Percentiles rank a stretch among this genome's conserved stretches.
phyloP scores from a whole-genome alignment of 2,329 filamentous ascomycete species.

The Penicillium sp. region DNA sequence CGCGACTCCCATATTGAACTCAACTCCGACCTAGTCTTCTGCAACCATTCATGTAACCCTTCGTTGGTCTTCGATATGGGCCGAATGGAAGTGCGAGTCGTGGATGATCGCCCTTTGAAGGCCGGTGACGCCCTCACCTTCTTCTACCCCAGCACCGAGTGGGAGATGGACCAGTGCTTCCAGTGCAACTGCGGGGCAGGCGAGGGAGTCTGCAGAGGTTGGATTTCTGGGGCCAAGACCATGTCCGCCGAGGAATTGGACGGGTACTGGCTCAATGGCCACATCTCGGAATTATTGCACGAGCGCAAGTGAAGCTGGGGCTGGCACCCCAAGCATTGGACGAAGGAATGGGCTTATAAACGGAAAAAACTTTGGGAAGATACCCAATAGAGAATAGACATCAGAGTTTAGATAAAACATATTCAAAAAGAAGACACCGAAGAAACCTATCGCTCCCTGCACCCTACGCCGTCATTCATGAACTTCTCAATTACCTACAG shows the following conservation, averaged over 20 bases:
- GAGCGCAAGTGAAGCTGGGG: slow-evolving; percentile 21
- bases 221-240: slow-evolving; percentile 40
- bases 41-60: slow-evolving; percentile 56
- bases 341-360: neutral
- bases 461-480: neutral
- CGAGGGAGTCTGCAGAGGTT: slow-evolving; percentile 36
- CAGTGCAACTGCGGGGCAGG: slow-evolving; percentile 43
- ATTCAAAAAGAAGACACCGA: neutral
- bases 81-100: slow-evolving; percentile 41
- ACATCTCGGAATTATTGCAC: slow-evolving; percentile 36
- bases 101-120: slow-evolving; percentile 38
- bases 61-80: slow-evolving; percentile 53
- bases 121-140: slow-evolving; percentile 46
- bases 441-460: neutral
- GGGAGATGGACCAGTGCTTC: slow-evolving; percentile 49
- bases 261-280: slow-evolving; percentile 44
- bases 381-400: slow-evolving; percentile 4
- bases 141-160: slow-evolving; percentile 51
- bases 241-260: slow-evolving; percentile 34
- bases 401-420: slow-evolving; percentile 2
- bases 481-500: slow-evolving; percentile 6
- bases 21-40: slow-evolving; percentile 55
- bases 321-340: slow-evolving; percentile 3
- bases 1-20: slow-evolving; percentile 52
- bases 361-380: neutral